Base-by-base conservation (phyloP, 257 asterid genomes). In the Salvia miltiorrhiza region DNA sequence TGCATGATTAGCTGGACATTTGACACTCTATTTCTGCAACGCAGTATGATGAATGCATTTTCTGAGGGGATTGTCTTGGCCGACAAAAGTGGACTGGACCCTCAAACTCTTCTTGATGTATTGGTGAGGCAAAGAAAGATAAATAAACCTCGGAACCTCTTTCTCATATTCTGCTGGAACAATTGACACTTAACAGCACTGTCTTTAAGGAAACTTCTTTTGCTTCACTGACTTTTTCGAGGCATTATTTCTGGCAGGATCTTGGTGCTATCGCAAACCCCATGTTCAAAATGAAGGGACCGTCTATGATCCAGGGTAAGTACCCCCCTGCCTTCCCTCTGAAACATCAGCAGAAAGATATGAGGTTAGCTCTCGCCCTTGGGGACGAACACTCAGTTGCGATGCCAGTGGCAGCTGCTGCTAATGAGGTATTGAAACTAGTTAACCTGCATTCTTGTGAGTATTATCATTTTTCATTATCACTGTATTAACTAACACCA, bases 341-440 rank as follows among this genome's bases (percentile, higher is more conserved):
- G 70, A 93, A 93, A 78, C 98, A 93, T 75, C 98, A 93, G 77
- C 98, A 93, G 82, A 93, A 93, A 80, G 98, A 93, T 73, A 93
- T 93, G 96, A 93, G 98, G 75, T 65, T 93, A 81, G 98, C 98
- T 70, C 86, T 93, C 30, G 89, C 98, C 47, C 96, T 93, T 21
- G 98, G 98, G 52, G 97, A 93, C 59, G 95, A 90, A 82, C 85
- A 79, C 72, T 81, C 89, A 0, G 94, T 93, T 64, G 63, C 98
- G 56, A 93, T 90, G 98, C 98, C 98, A 12, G 86, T 93, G 2
- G 98, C 98, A 9, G 97, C 97, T 63, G 97, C 97, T 76, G 88
- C 98, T 57, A 93, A 90, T 50, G 98, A 93, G 95, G 97, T 85
- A 70, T 10, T n/a, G 8, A 40, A 21, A 20, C 37, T 39, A 60